Evolutionary conservation across 371 early-diverging fungal genomes (phyloP).

Genomic region (Lichtheimia ornata): DNA sequence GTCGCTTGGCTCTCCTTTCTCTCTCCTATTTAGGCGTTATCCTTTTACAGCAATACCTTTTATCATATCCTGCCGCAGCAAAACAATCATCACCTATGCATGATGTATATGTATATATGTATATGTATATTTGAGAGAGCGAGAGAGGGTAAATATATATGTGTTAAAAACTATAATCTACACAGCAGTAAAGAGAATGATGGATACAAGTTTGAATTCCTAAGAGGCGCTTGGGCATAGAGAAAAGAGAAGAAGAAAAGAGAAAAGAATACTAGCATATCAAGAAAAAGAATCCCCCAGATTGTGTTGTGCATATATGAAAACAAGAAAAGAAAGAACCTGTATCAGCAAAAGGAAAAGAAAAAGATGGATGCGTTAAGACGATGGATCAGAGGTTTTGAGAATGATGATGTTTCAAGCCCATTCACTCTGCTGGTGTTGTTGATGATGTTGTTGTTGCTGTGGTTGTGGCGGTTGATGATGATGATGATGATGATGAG

Average conservation of each 20-base stretch:
- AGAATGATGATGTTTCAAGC: neutral
- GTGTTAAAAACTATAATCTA: constrained; percentile 8
- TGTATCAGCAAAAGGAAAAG: neutral
- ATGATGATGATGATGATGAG: constrained; percentile 3
- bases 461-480: neutral
- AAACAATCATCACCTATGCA: too few relatives aligned
- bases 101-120: too few relatives aligned
- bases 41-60: too few relatives aligned
- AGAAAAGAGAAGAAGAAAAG: neutral
- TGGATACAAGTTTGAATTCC: constrained; percentile 2
- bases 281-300: constrained; percentile 2
- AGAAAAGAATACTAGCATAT: constrained; percentile 1
- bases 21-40: too few relatives aligned
- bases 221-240: neutral
- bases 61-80: too few relatives aligned
- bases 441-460: neutral
- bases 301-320: neutral
- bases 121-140: too few relatives aligned
- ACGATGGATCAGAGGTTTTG: neutral
- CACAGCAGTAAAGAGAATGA: constrained; percentile 4
- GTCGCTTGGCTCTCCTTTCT: too few relatives aligned
- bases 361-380: neutral
- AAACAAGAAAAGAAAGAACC: constrained; percentile 7
- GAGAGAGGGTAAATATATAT: neutral
- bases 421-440: neutral